Base-by-base conservation (phyloP, 2,329 filamentous ascomycete species). In the Dactylonectria estremocensis region DNA sequence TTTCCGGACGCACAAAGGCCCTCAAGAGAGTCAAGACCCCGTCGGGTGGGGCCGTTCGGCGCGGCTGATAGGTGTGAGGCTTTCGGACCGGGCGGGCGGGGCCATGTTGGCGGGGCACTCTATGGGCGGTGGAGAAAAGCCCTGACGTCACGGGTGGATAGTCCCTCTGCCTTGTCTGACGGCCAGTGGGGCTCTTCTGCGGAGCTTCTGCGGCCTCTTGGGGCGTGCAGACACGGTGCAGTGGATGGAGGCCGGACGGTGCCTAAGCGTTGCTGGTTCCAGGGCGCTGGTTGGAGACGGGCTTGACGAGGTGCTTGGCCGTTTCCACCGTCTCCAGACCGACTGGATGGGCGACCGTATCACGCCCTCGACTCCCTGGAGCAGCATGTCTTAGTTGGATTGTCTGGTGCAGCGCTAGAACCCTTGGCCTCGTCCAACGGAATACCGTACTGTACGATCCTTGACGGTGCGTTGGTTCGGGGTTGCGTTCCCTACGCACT, bases 111-210 rank as follows among this genome's bases (percentile, higher is more conserved):
- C 69, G 66, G 70, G 66, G n/a, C n/a, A n/a, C n/a, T 60, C 61
- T 69, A 65, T 62, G 43, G 43, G 49, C 31, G 45, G 72, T 68
- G 70, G 72, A 56, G 18, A 48, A 28, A 14, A 11, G 22, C 0
- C 10, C 69, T 79, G 77, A 80, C 78, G 78, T 80, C 78, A 80
- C 57, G 35, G 64, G 7, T 28, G 24, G 24, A 28, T 71, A 68
- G 74, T 45, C 45, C 22, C 5, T 11, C 24, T 7, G 16, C 18
- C n/a, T 46, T 56, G 31, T 55, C 40, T 61, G 28, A 28, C 58
- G 5, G 24, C 24, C 24, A 45, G 40, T 45, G 40, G 14, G n/a
- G 45, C 7, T 40, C 46, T 31, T 7, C 40, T 49, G 46, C 18
- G 18, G 22, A 28, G 48, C 22, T 50, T 31, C 31, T 54, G 50